Base-by-base conservation (phyloP, 2,329 filamentous ascomycete genomes). In the Trichoderma lentiforme region DNA sequence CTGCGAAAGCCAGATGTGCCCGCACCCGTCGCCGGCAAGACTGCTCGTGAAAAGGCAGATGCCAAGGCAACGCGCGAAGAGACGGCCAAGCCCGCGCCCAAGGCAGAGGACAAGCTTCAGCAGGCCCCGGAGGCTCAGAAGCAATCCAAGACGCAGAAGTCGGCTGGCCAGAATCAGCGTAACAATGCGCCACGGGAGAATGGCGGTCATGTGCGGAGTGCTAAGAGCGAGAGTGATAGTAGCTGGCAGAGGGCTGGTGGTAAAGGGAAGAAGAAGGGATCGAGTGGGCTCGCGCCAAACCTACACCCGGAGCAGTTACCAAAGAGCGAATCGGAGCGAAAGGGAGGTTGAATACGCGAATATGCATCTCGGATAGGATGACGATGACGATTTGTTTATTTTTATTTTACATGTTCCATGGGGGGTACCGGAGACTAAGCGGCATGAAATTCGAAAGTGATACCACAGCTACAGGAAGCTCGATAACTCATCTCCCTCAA, bases 311-410 rank as follows among this genome's bases (percentile, higher is more conserved):
- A 91, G 78, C 84, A 85, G 77, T 82, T 82, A 24, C 89, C 89
- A 3, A 88, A 85, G 79, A 85, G 89, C 68, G 86, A 87, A 14
- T 86, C 85, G 2, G 89, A 91, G 73, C 86, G 89, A 72, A 91
- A 91, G 76, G 89, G 89, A 2, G 89, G 89, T 63, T 91, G 83
- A 86, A 36, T 43, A 28, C 24, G n/a, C 36, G 57, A 34, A 18
- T 28, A 30, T 34, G 36, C 58, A 53, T 60, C 30, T 30, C 58
- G n/a, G 15, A 26, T 47, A 39, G 36, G 21, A 34, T 15, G 47
- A 36, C 57, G 60, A 70, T 47, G 57, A 71, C 60, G 58, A 58
- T 56, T 58, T 67, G 30, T 28, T 58, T 57, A 15, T 39, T 39
- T 43, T 28, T 18, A 51, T 34, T 21, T 24, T 18, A 28, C 32